Evolutionary conservation across 2,329 filamentous ascomycete genomes (phyloP).

Genomic region (Colletotrichum chlorophyti): DNA sequence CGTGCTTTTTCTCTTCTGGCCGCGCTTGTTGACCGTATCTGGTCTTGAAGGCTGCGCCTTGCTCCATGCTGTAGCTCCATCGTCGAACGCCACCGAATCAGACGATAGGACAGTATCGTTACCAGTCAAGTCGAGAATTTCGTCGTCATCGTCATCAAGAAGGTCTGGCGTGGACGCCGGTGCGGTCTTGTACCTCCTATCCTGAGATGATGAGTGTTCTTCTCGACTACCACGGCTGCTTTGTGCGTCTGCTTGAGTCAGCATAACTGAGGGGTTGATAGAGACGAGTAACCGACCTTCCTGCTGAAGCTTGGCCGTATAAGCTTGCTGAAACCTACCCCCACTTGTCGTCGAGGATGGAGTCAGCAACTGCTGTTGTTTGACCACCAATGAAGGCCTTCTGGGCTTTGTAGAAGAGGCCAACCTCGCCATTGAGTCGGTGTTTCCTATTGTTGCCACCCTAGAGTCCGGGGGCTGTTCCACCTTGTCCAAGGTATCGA

Average conservation of each 20-base stretch:
- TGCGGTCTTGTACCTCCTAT: background rate
- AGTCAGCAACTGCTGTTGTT: constrained; percentile 48
- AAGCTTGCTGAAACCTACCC: constrained; percentile 32
- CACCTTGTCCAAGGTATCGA: constrained; percentile 11
- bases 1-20: constrained; percentile 60
- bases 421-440: constrained; percentile 51
- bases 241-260: constrained; percentile 14
- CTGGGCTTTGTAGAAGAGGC: constrained; percentile 51
- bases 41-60: constrained; percentile 48
- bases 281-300: constrained; percentile 11
- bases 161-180: constrained; percentile 19
- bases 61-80: constrained; percentile 49
- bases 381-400: constrained; percentile 51
- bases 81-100: constrained; percentile 43
- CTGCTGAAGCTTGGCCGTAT: constrained; percentile 28
- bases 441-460: constrained; percentile 2
- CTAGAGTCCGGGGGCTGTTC: constrained; percentile 16
- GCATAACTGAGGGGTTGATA: background rate
- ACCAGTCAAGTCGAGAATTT: constrained; percentile 46
- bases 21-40: constrained; percentile 44
- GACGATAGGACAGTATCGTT: constrained; percentile 42
- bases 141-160: constrained; percentile 33
- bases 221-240: background rate
- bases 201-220: constrained; percentile 4
- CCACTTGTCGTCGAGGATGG: constrained; percentile 42